A percentile compares a stretch with the other conserved stretches of the same genome.
phyloP scores from a whole-genome alignment of 2,329 filamentous ascomycete genomes.

The Colletotrichum tamarilloi region DNA sequence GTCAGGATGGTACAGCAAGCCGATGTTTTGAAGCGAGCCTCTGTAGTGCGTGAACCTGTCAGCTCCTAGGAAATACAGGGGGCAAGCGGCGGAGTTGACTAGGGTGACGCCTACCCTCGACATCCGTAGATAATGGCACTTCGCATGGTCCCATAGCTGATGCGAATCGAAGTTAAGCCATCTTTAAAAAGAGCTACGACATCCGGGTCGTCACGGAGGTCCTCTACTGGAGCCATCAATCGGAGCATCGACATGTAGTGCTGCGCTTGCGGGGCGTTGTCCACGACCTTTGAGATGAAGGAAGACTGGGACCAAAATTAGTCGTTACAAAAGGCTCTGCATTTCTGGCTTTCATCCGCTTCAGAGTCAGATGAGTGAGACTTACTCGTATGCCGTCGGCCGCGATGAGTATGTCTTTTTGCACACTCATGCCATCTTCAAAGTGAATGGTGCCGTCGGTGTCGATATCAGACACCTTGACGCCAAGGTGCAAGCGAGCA shows the following conservation, averaged over 20 bases:
- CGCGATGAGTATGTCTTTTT: background rate
- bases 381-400: slow-evolving; percentile 6
- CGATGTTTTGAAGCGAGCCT: slow-evolving; percentile 3
- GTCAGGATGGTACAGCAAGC: background rate
- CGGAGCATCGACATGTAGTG: slow-evolving; percentile 3
- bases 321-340: too few relatives aligned
- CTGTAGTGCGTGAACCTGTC: background rate
- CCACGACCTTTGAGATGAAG: background rate
- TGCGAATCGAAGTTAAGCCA: background rate
- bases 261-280: background rate
- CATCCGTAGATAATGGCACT: background rate
- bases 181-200: background rate
- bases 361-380: too few relatives aligned
- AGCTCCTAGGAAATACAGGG: background rate
- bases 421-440: background rate
- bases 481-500: background rate
- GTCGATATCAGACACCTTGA: background rate
- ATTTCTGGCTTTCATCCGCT: too few relatives aligned
- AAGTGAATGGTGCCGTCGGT: background rate
- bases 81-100: background rate
- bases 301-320: background rate
- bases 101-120: background rate
- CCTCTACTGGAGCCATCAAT: background rate
- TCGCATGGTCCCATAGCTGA: background rate
- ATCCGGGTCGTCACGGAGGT: background rate